phyloP scores from a whole-genome alignment of 768 basidiomycete genomes.

The Tephrocybe sp. region DNA sequence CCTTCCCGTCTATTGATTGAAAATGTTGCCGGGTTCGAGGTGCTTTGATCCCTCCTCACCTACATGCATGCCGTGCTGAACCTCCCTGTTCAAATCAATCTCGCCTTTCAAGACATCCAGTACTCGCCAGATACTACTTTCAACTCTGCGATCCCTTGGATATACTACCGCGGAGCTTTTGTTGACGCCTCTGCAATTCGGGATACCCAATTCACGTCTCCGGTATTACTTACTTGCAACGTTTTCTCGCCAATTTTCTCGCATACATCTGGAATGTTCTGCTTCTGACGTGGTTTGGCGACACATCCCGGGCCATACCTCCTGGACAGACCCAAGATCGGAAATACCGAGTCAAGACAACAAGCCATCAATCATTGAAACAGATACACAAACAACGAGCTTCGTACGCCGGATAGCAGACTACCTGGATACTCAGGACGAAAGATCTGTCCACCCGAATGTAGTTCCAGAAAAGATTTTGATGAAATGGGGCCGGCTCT shows the following conservation, averaged over 20 bases:
- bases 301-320: slow-evolving; percentile 48
- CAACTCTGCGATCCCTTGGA: slow-evolving; percentile 49
- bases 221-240: slow-evolving; percentile 81
- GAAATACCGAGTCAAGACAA: not conserved
- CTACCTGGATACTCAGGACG: slow-evolving; percentile 38
- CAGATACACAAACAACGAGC: no score
- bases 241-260: slow-evolving; percentile 37
- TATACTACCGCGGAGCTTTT: slow-evolving; percentile 64
- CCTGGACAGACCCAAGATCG: slow-evolving; percentile 42
- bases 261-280: slow-evolving; percentile 14
- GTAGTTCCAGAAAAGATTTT: slow-evolving; percentile 63
- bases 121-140: slow-evolving; percentile 57
- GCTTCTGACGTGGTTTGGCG: slow-evolving; percentile 38
- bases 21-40: slow-evolving; percentile 86
- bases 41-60: slow-evolving; percentile 28
- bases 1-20: slow-evolving; percentile 70
- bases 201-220: slow-evolving; percentile 79
- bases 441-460: slow-evolving; percentile 22
- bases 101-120: slow-evolving; percentile 51
- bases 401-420: slow-evolving; percentile 29
- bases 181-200: slow-evolving; percentile 75
- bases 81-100: not conserved
- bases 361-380: not conserved
- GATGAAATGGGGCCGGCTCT: slow-evolving; percentile 73
- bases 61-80: slow-evolving; percentile 4